Percentiles rank a stretch among this genome's conserved stretches.
phyloP scores from a whole-genome alignment of 192 early-diverging fungal genomes.

The Phlyctochytrium arcticum region DNA sequence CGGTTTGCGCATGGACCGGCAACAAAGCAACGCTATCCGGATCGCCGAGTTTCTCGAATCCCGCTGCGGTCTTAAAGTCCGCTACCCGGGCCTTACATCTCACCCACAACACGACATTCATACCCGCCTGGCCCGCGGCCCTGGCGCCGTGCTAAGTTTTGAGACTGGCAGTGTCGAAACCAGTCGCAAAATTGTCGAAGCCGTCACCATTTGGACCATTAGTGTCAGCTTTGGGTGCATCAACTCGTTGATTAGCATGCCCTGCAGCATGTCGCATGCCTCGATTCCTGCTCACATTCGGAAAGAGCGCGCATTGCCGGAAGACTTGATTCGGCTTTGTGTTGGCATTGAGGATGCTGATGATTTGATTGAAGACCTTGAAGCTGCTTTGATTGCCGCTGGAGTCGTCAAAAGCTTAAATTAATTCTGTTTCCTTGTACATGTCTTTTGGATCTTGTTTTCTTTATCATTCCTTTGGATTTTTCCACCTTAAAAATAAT shows the following conservation, averaged over 20 bases:
- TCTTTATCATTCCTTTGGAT: too few relatives aligned
- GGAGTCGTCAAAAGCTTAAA: constrained; percentile 12
- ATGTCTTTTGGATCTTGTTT: too few relatives aligned
- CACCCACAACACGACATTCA: constrained; percentile 87
- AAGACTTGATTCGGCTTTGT: constrained; percentile 94
- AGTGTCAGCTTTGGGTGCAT: constrained; percentile 98
- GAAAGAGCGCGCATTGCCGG: constrained; percentile 82
- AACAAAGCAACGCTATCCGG: constrained; percentile 74
- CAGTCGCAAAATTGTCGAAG: constrained; percentile 79
- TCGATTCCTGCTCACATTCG: constrained; percentile 90
- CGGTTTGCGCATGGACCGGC: constrained; percentile 92
- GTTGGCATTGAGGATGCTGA: constrained; percentile 94
- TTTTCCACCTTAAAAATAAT: too few relatives aligned
- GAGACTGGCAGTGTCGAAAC: constrained; percentile 80
- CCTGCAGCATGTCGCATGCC: constrained; percentile 96
- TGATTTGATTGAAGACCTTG: constrained; percentile 85
- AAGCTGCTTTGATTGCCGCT: constrained; percentile 65
- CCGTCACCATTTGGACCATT: constrained; percentile 81
- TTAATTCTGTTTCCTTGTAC: too few relatives aligned
- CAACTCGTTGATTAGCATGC: constrained; percentile 97
- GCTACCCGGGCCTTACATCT: constrained; percentile 78
- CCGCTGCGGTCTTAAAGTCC: constrained; percentile 79
- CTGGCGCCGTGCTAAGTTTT: constrained; percentile 94
- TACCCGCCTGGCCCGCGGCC: constrained; percentile 68
- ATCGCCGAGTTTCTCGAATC: constrained; percentile 81